These are phyloP conservation scores for Phytophthora ohioensis DNA, from an alignment of 352 stramenopile species.

Conservation along the genomic window DNA sequence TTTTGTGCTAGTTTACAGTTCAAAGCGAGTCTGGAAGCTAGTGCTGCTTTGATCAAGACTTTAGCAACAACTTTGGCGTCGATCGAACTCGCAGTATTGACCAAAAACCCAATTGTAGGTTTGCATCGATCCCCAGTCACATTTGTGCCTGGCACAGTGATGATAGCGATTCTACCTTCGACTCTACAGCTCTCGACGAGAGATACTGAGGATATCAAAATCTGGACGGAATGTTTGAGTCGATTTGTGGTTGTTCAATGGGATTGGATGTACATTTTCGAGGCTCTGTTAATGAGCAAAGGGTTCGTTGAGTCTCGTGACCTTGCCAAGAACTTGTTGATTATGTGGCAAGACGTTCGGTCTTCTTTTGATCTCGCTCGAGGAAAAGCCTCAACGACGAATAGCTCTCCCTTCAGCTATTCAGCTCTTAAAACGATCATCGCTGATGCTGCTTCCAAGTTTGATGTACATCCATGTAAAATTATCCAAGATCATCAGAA, in stretches of 20 bases:
- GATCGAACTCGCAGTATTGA: conserved; percentile 53
- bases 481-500: not conserved
- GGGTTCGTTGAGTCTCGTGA: conserved; percentile 26
- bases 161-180: conserved; percentile 43
- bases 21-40: not conserved
- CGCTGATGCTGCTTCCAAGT: not conserved
- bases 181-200: not conserved
- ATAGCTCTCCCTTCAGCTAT: conserved; percentile 21
- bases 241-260: conserved; percentile 41
- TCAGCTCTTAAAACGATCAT: conserved; percentile 25
- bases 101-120: conserved; percentile 34
- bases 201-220: conserved; percentile 13
- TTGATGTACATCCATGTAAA: not conserved
- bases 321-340: conserved; percentile 31
- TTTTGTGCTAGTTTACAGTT: conserved; percentile 43
- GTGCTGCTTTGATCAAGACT: conserved; percentile 33
- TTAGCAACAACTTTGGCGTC: conserved; percentile 34
- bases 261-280: conserved; percentile 41
- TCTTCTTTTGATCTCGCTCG: not conserved
- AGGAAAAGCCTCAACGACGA: not conserved
- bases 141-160: conserved; percentile 47
- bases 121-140: conserved; percentile 43
- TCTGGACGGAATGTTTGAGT: conserved; percentile 41
- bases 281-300: conserved; percentile 44
- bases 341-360: conserved; percentile 35